phyloP scores from a whole-genome alignment of 31 red algal species.

The Asparagopsis taxiformis region DNA sequence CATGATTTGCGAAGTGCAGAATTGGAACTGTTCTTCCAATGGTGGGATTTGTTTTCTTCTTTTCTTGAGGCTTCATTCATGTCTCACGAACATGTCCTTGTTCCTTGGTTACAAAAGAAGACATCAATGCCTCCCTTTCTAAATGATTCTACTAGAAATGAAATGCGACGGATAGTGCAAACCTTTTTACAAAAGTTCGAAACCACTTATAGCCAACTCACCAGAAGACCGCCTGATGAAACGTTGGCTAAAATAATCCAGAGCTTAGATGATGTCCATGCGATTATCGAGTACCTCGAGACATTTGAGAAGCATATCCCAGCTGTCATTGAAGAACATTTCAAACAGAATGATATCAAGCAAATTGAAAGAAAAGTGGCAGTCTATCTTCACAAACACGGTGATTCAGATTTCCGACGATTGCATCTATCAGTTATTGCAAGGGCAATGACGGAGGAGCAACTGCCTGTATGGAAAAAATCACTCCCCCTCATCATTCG shows the following conservation, averaged over 20 bases:
- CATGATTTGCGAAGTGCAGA: slow-evolving; percentile 42
- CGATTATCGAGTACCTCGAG: slow-evolving; percentile 37
- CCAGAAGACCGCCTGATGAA: slow-evolving; percentile 64
- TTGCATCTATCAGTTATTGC: slow-evolving; percentile 61
- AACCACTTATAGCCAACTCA: slow-evolving; percentile 25
- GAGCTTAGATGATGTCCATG: slow-evolving; percentile 38
- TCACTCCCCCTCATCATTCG: slow-evolving; percentile 27
- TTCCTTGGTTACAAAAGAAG: slow-evolving; percentile 47
- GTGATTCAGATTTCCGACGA: slow-evolving; percentile 25
- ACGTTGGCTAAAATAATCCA: slow-evolving; percentile 69
- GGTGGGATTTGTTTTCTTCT: slow-evolving; percentile 71
- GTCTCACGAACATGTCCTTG: slow-evolving; percentile 32
- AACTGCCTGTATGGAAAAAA: slow-evolving; percentile 34
- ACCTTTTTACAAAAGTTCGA: slow-evolving; percentile 42
- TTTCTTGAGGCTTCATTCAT: slow-evolving; percentile 40
- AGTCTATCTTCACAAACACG: slow-evolving; percentile 40
- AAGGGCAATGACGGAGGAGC: slow-evolving; percentile 63
- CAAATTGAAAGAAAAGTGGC: slow-evolving; percentile 56
- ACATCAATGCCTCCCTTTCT: slow-evolving; percentile 19
- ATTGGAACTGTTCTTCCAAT: slow-evolving; percentile 55
- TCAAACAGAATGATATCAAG: slow-evolving; percentile 29
- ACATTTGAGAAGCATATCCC: slow-evolving; percentile 49
- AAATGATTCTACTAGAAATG: slow-evolving; percentile 8
- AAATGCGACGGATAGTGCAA: slow-evolving; percentile 14
- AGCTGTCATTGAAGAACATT: slow-evolving; percentile 30